Evolutionary conservation across 2,329 filamentous ascomycete genomes (phyloP).

Genomic region (Trichoderma sp.): DNA sequence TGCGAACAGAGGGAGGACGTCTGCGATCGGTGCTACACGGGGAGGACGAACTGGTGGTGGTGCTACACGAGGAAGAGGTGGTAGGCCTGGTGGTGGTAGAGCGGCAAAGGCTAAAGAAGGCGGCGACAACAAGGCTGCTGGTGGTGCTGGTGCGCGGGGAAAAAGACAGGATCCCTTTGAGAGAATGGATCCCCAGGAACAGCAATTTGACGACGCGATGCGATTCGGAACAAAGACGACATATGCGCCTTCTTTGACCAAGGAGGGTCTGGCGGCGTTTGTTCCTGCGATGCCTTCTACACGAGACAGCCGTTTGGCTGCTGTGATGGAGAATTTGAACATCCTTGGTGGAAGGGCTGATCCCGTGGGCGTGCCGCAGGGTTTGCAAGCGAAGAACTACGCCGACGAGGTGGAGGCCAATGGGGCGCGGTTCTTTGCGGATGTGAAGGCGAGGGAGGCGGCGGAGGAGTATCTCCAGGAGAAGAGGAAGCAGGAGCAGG

Average conservation of each 20-base stretch:
- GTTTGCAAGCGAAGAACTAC: constrained; percentile 39
- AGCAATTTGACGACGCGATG: constrained; percentile 43
- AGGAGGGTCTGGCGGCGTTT: constrained; percentile 39
- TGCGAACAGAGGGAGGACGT: constrained; percentile 22
- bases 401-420: constrained; percentile 39
- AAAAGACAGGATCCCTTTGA: constrained; percentile 35
- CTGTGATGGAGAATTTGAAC: constrained; percentile 44
- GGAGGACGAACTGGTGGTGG: constrained; percentile 28
- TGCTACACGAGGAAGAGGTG: constrained; percentile 30
- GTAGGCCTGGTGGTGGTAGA: constrained; percentile 25
- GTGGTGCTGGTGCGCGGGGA: constrained; percentile 26
- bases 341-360: constrained; percentile 44
- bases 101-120: constrained; percentile 33
- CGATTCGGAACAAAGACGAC: constrained; percentile 41
- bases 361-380: constrained; percentile 39
- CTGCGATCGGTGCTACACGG: constrained; percentile 32
- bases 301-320: constrained; percentile 38
- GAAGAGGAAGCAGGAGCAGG: constrained; percentile 32
- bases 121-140: constrained; percentile 32
- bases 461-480: constrained; percentile 40
- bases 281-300: constrained; percentile 39
- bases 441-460: constrained; percentile 36
- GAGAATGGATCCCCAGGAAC: constrained; percentile 40
- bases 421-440: constrained; percentile 42
- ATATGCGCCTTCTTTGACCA: constrained; percentile 43